A percentile compares a stretch with the other conserved stretches of the same genome.
These are phyloP conservation scores for Yamadazyma spencermartinsiae DNA, from an alignment of 1,139 yeast genomes.

Conservation along the genomic window DNA sequence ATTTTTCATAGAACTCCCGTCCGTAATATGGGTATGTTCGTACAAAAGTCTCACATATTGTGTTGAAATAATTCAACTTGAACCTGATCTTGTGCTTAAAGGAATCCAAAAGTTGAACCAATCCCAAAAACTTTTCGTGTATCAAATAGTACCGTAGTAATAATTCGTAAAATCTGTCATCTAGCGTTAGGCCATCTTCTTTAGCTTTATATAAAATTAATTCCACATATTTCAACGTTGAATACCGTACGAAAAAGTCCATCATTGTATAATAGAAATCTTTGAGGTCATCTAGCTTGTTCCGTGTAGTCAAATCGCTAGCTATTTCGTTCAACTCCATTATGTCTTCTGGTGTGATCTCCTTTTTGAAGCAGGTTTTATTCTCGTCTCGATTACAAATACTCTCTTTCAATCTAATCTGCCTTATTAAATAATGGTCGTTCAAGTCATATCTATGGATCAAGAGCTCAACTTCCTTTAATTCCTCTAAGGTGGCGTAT, in stretches of 20 bases:
- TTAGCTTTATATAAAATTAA: slow-evolving; percentile 25
- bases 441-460: slow-evolving; percentile 22
- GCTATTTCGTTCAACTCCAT: slow-evolving; percentile 22
- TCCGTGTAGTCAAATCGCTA: slow-evolving; percentile 8
- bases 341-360: slow-evolving; percentile 26
- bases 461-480: slow-evolving; percentile 22
- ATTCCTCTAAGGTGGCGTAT: slow-evolving; percentile 32
- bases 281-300: slow-evolving; percentile 12
- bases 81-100: slow-evolving; percentile 20
- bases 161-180: slow-evolving; percentile 19
- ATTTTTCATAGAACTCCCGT: slow-evolving; percentile 22
- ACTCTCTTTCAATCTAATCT: slow-evolving; percentile 24
- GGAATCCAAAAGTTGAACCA: slow-evolving; percentile 25
- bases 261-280: slow-evolving; percentile 17
- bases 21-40: slow-evolving; percentile 37
- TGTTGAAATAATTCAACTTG: slow-evolving; percentile 23
- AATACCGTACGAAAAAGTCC: slow-evolving; percentile 17
- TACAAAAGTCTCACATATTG: slow-evolving; percentile 32
- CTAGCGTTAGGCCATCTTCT: slow-evolving; percentile 21
- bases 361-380: slow-evolving; percentile 25
- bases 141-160: slow-evolving; percentile 25
- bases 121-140: slow-evolving; percentile 27
- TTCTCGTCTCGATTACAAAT: slow-evolving; percentile 27
- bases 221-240: slow-evolving; percentile 25
- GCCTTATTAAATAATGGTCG: slow-evolving; percentile 24